Base-by-base conservation (phyloP, 2,329 filamentous ascomycete species). In the Pochonia chlamydosporia region DNA sequence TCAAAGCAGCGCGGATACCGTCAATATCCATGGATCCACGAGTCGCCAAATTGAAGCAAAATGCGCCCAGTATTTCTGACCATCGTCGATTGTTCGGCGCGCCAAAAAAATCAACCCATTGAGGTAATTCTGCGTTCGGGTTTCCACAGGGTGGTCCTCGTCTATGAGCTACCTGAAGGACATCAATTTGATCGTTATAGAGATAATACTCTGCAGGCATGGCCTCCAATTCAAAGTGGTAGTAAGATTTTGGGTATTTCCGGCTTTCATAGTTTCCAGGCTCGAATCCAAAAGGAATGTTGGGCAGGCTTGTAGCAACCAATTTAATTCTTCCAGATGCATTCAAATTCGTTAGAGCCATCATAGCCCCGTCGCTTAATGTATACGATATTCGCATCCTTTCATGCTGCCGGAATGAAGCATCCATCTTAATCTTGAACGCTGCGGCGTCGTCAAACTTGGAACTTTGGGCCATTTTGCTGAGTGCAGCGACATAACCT, bases 81-180 rank as follows among this genome's bases (percentile, higher is more conserved):
- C 87, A 90, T 46, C 82, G 74, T 0, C 69, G 64, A n/a, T 62
- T 62, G 50, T 87, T 75, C 1, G 78, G 56, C 5, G 75, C 68
- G 7, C 79, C 82, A 50, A 85, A 79, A 50, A 90, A 81, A 60
- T 85, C 83, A 44, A 81, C 77, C 87, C 87, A 91, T 44, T 88
- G 75, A 0, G 87, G 87, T 4, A 88, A 68, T 36, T 79, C 75
- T 10, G 72, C 70, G 4, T 56, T 58, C 2, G 68, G 64, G 1
- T 73, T 70, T 13, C 60, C 50, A 0, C 58, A 59, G 0, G 76
- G 76, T 1, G 79, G 66, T 1, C 69, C 69, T 23, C 62, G 57
- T 2, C 51, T 45, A 6, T 54, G 54, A 7, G 69, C 63, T 14
- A 61, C 59, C 3, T 65, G 51, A 3, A 76, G 56, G 3, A 75